Conservation (phyloP, 1,284 basidiomycete genomes). For the Cryptococcus sp. region DNA sequence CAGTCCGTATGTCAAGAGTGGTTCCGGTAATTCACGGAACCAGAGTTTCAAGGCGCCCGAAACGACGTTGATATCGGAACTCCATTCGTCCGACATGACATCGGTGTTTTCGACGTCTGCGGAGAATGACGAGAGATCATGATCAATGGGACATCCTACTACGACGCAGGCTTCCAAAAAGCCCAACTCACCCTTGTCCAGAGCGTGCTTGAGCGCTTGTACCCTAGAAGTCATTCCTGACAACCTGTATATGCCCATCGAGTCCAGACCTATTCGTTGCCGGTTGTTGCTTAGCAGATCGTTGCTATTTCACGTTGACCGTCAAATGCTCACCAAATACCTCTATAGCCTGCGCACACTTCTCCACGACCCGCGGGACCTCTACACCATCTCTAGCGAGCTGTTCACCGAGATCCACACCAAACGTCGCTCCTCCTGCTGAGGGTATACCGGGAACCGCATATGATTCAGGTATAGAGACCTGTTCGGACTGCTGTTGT, state of each 20-base stretch:
- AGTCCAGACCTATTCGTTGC: slow-evolving; percentile 60
- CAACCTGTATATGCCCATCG: slow-evolving; percentile 90
- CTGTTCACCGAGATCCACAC: slow-evolving; percentile 87
- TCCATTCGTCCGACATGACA: slow-evolving; percentile 84
- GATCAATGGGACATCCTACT: neutral
- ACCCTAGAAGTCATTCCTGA: slow-evolving; percentile 91
- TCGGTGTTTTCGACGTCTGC: slow-evolving; percentile 82
- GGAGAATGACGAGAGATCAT: neutral
- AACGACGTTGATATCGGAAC: slow-evolving; percentile 92
- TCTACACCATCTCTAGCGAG: slow-evolving; percentile 86
- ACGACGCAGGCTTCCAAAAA: slow-evolving; percentile 1
- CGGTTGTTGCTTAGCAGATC: neutral
- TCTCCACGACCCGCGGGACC: slow-evolving; percentile 82
- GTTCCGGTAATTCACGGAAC: slow-evolving; percentile 95
- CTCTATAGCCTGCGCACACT: slow-evolving; percentile 91
- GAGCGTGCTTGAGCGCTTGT: slow-evolving; percentile 73
- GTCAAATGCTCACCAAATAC: slow-evolving; percentile 60
- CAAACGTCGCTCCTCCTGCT: slow-evolving; percentile 67
- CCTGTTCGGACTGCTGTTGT: slow-evolving; percentile 8
- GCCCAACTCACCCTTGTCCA: slow-evolving; percentile 74
- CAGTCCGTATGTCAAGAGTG: slow-evolving; percentile 78
- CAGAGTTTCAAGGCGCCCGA: slow-evolving; percentile 92
- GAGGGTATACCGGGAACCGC: slow-evolving; percentile 33
- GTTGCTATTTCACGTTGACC: neutral
- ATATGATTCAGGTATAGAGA: slow-evolving; percentile 23